Evolutionary conservation across 2,329 filamentous ascomycete genomes (phyloP), one percentile per base, ranked within the genome.

Genomic region (Fusarium austroafricanum): DNA sequence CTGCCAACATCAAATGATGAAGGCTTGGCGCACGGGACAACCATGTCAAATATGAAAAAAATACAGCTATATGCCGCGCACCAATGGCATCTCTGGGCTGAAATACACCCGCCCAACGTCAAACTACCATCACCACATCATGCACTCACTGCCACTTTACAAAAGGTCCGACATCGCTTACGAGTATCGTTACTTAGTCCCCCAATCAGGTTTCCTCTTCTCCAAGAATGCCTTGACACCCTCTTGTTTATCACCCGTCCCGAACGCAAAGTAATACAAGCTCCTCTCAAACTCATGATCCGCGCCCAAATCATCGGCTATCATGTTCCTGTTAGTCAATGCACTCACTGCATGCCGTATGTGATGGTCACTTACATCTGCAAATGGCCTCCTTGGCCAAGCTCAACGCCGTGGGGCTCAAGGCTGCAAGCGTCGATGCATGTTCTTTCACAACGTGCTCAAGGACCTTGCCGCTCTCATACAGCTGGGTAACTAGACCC

Each of bases 231-330:
- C 75, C 10, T 56, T 59, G 18, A 77, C 72, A 29, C 75, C 75
- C 52, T 77, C 75, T 23, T 61, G 56, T 49, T 77, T 78, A 42
- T 78, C 75, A 20, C 49, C 42, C 1, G 75, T 77, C 15, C 76
- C 75, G 60, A 80, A 79, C 4, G 78, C 75, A 58, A 72, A 73
- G 51, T 79, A 80, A 57, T 80, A 80, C 40, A 80, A 58, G 56
- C 70, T 72, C 35, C 77, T 68, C 61, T 80, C 79, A 62, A 79
- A 75, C 40, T 76, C 74, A 37, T 77, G 73, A 46, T 76, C 75
- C 2, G 54, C 65, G 1, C 75, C 68, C 10, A 76, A 45, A 15
- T 59, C 47, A 39, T 76, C 75, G 23, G 73, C 75, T 76, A 35
- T 14, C 10, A 35, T 46, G 12, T 12, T 8, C 4, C 6, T 15